Conservation (phyloP, 768 basidiomycete species). For the Tylopilus plumbeoviolaceoides region DNA sequence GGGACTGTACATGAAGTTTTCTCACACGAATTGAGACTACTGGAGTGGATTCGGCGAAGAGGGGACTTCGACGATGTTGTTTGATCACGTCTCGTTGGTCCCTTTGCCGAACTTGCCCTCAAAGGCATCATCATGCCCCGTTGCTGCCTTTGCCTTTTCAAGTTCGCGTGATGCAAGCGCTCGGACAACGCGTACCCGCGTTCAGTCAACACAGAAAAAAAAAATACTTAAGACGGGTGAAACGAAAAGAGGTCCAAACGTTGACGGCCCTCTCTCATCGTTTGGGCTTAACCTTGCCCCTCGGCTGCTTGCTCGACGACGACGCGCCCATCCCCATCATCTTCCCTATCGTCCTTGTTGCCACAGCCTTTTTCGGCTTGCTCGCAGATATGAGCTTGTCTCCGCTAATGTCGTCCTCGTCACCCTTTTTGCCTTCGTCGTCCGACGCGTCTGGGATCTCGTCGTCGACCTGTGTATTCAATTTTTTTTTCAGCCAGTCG, state of each 20-base stretch:
- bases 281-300: slow-evolving; percentile 19
- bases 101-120: no score
- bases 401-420: slow-evolving; percentile 41
- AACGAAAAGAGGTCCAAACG: neutral
- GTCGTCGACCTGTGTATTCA: slow-evolving; percentile 40
- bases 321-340: neutral
- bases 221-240: no score
- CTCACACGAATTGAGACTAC: no score
- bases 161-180: no score
- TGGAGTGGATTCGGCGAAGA: no score
- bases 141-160: no score
- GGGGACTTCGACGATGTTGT: no score
- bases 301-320: slow-evolving; percentile 14
- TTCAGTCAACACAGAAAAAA: no score
- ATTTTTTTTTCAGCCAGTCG: slow-evolving; percentile 4
- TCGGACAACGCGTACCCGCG: no score
- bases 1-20: no score
- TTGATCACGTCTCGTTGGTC: no score
- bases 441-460: slow-evolving; percentile 44
- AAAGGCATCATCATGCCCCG: no score
- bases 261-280: neutral
- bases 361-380: slow-evolving; percentile 33
- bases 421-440: slow-evolving; percentile 37
- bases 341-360: neutral
- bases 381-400: slow-evolving; percentile 60